Percentiles rank a stretch among this genome's conserved stretches.
These are phyloP conservation scores for Gardenia jasminoides DNA, from an alignment of 257 asterid species.

Conservation along the genomic window DNA sequence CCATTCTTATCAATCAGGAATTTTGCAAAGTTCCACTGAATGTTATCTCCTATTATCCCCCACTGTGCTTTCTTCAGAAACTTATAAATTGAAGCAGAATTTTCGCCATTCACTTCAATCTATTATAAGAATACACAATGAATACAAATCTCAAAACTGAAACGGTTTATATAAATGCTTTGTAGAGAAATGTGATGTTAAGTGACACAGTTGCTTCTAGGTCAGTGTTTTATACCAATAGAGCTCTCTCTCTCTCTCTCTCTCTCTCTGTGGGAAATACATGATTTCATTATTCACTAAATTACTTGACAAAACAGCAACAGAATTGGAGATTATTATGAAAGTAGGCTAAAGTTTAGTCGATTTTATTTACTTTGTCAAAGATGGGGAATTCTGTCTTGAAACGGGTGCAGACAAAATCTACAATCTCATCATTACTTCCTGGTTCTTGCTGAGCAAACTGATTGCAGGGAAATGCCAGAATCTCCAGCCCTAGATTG, in stretches of 20 bases:
- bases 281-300: neutral
- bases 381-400: conserved; percentile 72
- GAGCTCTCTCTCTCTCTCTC: too few species aligned
- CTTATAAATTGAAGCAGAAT: conserved; percentile 73
- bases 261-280: neutral
- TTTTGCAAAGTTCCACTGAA: conserved; percentile 88
- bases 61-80: conserved; percentile 74
- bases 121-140: conserved; percentile 17
- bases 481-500: conserved; percentile 62
- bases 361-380: conserved; percentile 45
- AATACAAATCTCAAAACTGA: neutral
- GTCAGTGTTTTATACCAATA: neutral
- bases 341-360: neutral
- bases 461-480: conserved; percentile 90
- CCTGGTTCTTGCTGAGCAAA: conserved; percentile 86
- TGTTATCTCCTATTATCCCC: conserved; percentile 75
- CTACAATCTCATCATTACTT: conserved; percentile 54
- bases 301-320: neutral
- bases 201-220: neutral
- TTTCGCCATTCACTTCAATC: conserved; percentile 79
- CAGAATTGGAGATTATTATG: neutral
- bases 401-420: conserved; percentile 72
- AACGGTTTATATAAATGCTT: neutral
- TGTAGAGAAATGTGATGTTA: neutral
- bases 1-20: conserved; percentile 75